Conservation (phyloP, 1,139 yeast genomes). For the Magnusiomyces fungicola region DNA sequence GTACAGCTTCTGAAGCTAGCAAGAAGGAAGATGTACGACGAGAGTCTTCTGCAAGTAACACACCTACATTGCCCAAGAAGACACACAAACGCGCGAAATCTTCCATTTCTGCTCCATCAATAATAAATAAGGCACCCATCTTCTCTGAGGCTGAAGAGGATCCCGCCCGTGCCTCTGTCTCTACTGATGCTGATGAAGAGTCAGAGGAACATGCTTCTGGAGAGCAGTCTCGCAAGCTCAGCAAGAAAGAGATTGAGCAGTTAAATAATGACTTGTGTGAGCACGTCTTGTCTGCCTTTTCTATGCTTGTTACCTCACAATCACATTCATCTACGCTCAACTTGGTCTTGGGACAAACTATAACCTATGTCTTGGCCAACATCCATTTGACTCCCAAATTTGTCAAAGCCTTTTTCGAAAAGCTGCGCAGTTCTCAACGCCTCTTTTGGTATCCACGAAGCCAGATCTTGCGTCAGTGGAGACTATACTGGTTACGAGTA, state of each 20-base stretch:
- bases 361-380: conserved; percentile 9
- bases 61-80: background rate
- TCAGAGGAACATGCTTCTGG: background rate
- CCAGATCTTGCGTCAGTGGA: conserved; percentile 13
- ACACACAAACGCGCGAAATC: background rate
- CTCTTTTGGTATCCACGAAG: conserved; percentile 13
- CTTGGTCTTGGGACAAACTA: conserved; percentile 13
- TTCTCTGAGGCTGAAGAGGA: background rate
- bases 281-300: background rate
- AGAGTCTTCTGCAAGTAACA: background rate
- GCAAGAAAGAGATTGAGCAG: conserved; percentile 3
- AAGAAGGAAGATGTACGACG: background rate
- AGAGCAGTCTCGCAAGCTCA: background rate
- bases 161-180: background rate
- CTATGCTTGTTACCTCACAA: conserved; percentile 2
- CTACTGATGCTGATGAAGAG: background rate
- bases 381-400: conserved; percentile 5
- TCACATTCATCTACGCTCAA: conserved; percentile 1
- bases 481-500: conserved; percentile 15
- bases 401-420: conserved; percentile 7
- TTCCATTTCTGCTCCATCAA: background rate
- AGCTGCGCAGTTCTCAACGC: conserved; percentile 8
- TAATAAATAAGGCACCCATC: background rate
- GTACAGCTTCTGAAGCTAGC: background rate
- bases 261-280: conserved; percentile 1